phyloP scores from a whole-genome alignment of 106 monocot species.

The Allium cepa region DNA sequence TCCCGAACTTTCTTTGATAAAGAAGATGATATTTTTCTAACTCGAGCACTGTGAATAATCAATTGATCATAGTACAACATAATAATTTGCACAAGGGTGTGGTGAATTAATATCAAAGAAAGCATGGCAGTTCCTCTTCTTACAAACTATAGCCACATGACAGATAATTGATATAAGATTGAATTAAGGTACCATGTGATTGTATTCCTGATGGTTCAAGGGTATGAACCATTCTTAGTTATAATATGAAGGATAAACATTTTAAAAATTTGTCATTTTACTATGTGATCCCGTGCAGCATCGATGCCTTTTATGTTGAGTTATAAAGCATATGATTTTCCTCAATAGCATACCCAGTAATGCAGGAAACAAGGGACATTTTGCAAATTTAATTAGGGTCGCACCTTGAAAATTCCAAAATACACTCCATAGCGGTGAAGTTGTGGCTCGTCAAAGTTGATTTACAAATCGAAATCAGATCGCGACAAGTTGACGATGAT shows the following conservation, averaged over 20 bases:
- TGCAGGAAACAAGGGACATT: conserved; percentile 49
- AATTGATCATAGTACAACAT: conserved; percentile 14
- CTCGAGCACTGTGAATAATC: conserved; percentile 15
- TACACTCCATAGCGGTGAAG: too few relatives aligned
- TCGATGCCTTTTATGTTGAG: conserved; percentile 64
- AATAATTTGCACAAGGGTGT: conserved; percentile 2
- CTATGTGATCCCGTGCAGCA: conserved; percentile 64
- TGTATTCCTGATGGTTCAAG: conserved; percentile 73
- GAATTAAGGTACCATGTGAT: conserved; percentile 70
- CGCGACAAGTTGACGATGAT: too few relatives aligned
- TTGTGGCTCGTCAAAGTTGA: too few relatives aligned
- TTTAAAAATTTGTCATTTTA: neutral
- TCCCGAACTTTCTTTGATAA: neutral
- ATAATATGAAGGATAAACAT: neutral
- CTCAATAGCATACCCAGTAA: conserved; percentile 50
- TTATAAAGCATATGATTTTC: conserved; percentile 77
- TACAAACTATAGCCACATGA: conserved; percentile 69
- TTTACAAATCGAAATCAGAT: too few relatives aligned
- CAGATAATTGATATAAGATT: conserved; percentile 86
- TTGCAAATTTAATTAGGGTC: conserved; percentile 5
- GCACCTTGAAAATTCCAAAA: too few relatives aligned
- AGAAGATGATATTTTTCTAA: conserved; percentile 15
- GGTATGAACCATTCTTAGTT: conserved; percentile 12
- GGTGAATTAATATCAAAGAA: conserved; percentile 15
- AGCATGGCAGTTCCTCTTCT: conserved; percentile 11